These are phyloP conservation scores for Phlebiopsis flavidoalba DNA, from an alignment of 768 basidiomycete genomes.

Conservation along the genomic window DNA sequence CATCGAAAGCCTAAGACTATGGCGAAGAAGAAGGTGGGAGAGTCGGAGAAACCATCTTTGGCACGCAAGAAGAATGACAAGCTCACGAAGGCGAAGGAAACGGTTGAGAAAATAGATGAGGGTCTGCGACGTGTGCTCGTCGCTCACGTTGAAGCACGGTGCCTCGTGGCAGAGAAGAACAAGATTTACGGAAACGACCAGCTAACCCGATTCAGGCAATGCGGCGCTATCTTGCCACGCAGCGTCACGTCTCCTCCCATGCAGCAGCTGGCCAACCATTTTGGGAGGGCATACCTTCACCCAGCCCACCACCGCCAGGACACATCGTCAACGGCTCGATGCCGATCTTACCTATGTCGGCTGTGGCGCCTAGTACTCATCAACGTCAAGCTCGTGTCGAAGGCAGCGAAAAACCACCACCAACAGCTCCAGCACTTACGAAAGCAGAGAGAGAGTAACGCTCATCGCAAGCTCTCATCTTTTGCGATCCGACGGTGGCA, in stretches of 20 bases:
- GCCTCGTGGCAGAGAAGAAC: slow-evolving; percentile 6
- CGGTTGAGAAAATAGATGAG: neutral
- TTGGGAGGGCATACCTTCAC: neutral
- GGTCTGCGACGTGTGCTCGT: neutral
- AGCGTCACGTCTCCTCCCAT: neutral
- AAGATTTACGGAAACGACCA: neutral
- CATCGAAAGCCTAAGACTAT: neutral
- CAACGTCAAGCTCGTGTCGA: too few species aligned
- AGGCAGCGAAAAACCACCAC: neutral
- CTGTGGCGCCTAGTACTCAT: too few species aligned
- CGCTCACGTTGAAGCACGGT: neutral
- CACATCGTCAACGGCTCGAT: neutral
- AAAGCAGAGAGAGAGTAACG: neutral
- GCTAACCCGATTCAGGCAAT: neutral
- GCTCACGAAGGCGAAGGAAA: neutral
- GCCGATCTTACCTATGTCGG: too few species aligned
- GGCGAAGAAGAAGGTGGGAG: neutral
- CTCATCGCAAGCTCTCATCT: neutral
- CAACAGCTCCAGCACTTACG: neutral
- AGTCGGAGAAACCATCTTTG: neutral
- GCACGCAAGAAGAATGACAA: neutral
- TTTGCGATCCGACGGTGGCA: neutral
- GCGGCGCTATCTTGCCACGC: neutral
- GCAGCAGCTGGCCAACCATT: slow-evolving; percentile 1
- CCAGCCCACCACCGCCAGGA: neutral